Base-by-base conservation (phyloP, 371 early-diverging fungal species). In the Lichtheimia ornata region DNA sequence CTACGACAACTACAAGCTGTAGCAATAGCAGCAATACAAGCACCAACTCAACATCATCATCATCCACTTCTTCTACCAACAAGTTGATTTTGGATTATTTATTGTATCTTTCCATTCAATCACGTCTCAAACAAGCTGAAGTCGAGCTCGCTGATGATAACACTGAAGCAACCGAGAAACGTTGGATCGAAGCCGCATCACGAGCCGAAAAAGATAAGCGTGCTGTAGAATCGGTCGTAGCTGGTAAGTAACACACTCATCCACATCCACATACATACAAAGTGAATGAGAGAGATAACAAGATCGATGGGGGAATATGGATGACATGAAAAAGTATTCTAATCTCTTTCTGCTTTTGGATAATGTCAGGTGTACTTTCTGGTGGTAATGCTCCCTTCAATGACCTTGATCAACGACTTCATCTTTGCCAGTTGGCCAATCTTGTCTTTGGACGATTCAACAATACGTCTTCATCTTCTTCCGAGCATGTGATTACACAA, bases 391-490 rank as follows among this genome's bases (percentile, higher is more conserved):
- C 67, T 6, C 81, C 82, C 0, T 66, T 82, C 45, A 65, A 69
- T 14, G 76, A 79, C 49, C 70, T 86, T 62, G 83, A 84, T 42
- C 83, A 84, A 27, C 79, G 86, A 13, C 65, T 86, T 24, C 82
- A 84, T 64, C 76, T 86, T 18, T 84, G 86, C 58, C 86, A 86
- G 61, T 64, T 84, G 22, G 84, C 86, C 11, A 84, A 82, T 24
- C 70, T 86, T 57, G 77, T 84, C 14, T 83, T 86, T 78, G 86
- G 86, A 25, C 76, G 86, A n/a, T 83, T 85, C 60, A 84, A 85
- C 60, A 47, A 22, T 17, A n/a, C 6, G 7, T 22, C n/a, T 53
- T 76, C 80, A 11, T 70, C 81, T 20, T 74, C 79, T 11, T 79
- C 77, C 2, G 69, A 70, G 22, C 72, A 73, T 64, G 72, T 68